Evolutionary conservation across 148 eudicot genomes (phyloP).

Genomic region (Fagopyrum homotropicum): DNA sequence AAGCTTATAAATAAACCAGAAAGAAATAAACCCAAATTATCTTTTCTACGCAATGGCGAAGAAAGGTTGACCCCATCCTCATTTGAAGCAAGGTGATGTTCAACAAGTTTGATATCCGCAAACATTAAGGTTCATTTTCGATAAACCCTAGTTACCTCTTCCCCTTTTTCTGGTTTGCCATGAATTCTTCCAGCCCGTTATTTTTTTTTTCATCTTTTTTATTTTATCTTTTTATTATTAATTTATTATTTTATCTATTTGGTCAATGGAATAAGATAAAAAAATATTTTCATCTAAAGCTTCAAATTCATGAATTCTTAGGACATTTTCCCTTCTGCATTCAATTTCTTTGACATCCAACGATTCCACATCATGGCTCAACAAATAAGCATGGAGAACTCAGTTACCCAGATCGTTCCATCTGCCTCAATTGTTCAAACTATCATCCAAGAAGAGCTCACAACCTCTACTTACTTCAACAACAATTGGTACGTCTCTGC

Average conservation of each 20-base stretch:
- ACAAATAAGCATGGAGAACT: not conserved
- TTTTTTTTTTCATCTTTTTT: no score
- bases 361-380: constrained; percentile 3
- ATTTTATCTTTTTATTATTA: no score
- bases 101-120: not conserved
- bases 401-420: not conserved
- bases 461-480: not conserved
- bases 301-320: not conserved
- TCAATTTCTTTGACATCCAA: not conserved
- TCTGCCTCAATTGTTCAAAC: not conserved
- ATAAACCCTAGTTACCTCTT: not conserved
- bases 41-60: not conserved
- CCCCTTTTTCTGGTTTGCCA: not conserved
- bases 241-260: no score
- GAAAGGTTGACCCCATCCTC: not conserved
- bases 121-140: not conserved
- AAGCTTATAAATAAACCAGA: constrained; percentile 2
- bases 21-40: not conserved
- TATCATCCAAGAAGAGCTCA: not conserved
- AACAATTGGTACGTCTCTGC: not conserved
- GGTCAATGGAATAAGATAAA: no score
- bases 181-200: not conserved
- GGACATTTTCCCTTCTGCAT: not conserved
- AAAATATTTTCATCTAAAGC: no score
- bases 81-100: not conserved